Conservation (phyloP, 148 eudicot genomes). For the Chenopodium suecicum region DNA sequence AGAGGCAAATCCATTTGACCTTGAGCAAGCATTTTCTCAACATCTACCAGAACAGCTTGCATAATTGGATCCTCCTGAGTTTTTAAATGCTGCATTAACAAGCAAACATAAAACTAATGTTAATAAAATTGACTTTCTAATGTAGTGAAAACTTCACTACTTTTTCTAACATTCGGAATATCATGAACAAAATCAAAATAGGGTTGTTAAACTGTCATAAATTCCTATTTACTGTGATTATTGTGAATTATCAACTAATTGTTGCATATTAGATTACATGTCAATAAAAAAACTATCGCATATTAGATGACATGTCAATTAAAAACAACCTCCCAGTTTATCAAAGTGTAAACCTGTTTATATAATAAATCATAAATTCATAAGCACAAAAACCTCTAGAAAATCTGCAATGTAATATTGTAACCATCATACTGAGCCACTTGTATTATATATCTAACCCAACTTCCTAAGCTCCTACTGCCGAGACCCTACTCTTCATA, state of each 20-base stretch:
- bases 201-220: not conserved
- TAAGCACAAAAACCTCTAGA: not conserved
- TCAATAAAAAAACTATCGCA: too few relatives aligned
- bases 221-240: too few relatives aligned
- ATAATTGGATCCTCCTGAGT: slow-evolving; percentile 43
- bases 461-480: not conserved
- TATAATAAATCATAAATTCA: not conserved
- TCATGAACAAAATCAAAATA: not conserved
- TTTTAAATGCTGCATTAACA: slow-evolving; percentile 53
- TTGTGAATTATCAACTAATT: too few relatives aligned
- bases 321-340: not conserved
- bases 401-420: not conserved
- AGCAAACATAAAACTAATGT: slow-evolving; percentile 18
- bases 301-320: not conserved
- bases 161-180: not conserved
- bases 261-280: too few relatives aligned
- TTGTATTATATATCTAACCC: not conserved
- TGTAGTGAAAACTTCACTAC: not conserved
- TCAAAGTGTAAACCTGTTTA: not conserved
- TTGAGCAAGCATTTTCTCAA: slow-evolving; percentile 58
- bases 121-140: not conserved
- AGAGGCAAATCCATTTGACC: slow-evolving; percentile 78
- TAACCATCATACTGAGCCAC: not conserved
- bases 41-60: slow-evolving; percentile 47
- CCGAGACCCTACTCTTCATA: not conserved